Percentiles rank a stretch among this genome's conserved stretches.
Evolutionary conservation across 495 filamentous ascomycete species (phyloP).

Genomic region (Hypoxylon lienhwacheense): DNA sequence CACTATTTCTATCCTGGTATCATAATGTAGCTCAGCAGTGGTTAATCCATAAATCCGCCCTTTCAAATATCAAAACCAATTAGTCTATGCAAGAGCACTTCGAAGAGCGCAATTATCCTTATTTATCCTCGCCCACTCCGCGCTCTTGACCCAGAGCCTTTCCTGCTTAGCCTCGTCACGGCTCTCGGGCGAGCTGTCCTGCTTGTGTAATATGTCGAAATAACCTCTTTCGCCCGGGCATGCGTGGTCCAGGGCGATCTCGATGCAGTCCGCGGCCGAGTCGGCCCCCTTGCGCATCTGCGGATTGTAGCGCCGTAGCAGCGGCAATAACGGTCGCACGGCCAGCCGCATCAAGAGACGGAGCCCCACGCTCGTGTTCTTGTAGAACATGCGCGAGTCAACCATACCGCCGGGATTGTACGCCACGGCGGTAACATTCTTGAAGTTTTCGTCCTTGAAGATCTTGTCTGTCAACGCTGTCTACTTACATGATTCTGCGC

Average conservation of each 20-base stretch:
- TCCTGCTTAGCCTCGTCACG: slow-evolving; percentile 45
- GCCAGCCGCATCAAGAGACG: slow-evolving; percentile 26
- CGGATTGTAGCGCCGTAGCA: slow-evolving; percentile 42
- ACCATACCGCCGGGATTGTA: slow-evolving; percentile 50
- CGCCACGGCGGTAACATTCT: slow-evolving; percentile 46
- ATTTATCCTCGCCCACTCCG: slow-evolving; percentile 20
- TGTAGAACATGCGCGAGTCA: slow-evolving; percentile 48
- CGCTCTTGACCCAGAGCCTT: slow-evolving; percentile 38
- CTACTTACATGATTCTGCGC: no score
- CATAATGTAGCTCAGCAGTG: no score
- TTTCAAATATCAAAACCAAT: neutral
- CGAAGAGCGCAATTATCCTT: slow-evolving; percentile 15
- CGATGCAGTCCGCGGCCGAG: slow-evolving; percentile 40
- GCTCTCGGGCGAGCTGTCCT: slow-evolving; percentile 44
- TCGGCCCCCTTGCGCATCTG: slow-evolving; percentile 41
- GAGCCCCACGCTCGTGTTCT: slow-evolving; percentile 40
- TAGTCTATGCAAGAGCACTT: neutral
- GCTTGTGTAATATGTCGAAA: slow-evolving; percentile 43
- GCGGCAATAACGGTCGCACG: slow-evolving; percentile 37
- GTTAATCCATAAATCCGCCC: no score
- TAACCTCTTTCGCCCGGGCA: slow-evolving; percentile 42
- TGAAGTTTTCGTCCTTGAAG: slow-evolving; percentile 36
- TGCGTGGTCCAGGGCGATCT: slow-evolving; percentile 28
- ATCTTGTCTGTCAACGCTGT: neutral
- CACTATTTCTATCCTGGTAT: no score